Percentiles rank a stretch among this genome's conserved stretches.
phyloP scores from a whole-genome alignment of 352 stramenopile genomes.

The Nannochloropsis limnetica region DNA sequence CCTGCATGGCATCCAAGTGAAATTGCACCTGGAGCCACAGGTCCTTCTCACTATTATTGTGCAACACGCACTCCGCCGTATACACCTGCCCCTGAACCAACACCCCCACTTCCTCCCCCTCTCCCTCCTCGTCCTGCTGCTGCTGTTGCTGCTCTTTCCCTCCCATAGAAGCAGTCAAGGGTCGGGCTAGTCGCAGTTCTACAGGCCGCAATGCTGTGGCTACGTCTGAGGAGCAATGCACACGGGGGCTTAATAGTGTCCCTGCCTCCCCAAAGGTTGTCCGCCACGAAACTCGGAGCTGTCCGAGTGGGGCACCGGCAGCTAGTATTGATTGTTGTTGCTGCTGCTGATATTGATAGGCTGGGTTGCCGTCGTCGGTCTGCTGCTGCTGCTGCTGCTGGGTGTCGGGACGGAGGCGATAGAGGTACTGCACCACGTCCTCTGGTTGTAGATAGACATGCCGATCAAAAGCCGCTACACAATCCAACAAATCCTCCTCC shows the following conservation, averaged over 20 bases:
- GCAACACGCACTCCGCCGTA: not conserved
- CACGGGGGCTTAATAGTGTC: conserved; percentile 10
- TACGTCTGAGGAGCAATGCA: not conserved
- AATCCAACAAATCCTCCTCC: not conserved
- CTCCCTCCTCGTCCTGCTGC: not conserved
- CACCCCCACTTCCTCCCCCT: not conserved
- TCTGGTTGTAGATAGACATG: conserved; percentile 18
- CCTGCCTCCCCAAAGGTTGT: not conserved
- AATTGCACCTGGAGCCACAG: conserved; percentile 26
- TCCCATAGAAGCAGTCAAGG: not conserved
- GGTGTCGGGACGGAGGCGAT: conserved; percentile 2
- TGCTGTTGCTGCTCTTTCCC: not conserved
- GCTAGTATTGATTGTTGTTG: not conserved
- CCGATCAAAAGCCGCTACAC: conserved; percentile 6
- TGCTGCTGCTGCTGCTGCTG: too few species aligned
- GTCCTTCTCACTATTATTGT: conserved; percentile 18
- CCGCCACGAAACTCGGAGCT: conserved; percentile 21
- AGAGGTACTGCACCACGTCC: not conserved
- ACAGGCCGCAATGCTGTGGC: not conserved
- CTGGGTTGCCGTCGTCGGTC: too few species aligned
- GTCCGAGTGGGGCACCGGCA: not conserved
- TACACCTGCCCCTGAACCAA: conserved; percentile 3
- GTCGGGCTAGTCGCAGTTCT: not conserved
- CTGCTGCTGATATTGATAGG: not conserved
- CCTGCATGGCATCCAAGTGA: conserved; percentile 13